Conservation (phyloP, 345 rosid species). For the Arabidopsis suecica region DNA sequence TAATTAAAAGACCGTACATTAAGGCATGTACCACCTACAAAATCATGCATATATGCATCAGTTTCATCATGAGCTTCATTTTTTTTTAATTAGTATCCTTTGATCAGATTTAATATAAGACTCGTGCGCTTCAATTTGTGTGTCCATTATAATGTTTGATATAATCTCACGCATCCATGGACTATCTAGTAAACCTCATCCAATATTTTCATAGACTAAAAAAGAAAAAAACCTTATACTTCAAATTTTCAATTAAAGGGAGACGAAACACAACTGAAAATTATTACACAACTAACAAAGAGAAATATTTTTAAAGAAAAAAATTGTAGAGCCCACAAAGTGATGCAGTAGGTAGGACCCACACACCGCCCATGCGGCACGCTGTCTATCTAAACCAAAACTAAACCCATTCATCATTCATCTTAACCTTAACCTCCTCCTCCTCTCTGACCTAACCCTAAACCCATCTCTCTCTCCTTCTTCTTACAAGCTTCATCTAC, state of each 20-base stretch:
- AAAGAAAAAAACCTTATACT: neutral
- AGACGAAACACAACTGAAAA: slow-evolving; percentile 37
- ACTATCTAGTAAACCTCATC: slow-evolving; percentile 38
- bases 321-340: slow-evolving; percentile 51
- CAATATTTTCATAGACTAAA: slow-evolving; percentile 29
- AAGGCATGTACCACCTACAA: slow-evolving; percentile 41
- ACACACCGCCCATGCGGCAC: slow-evolving; percentile 82
- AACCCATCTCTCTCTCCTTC: slow-evolving; percentile 5
- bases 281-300: slow-evolving; percentile 22
- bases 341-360: slow-evolving; percentile 53
- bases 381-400: slow-evolving; percentile 64
- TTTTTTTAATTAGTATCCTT: neutral
- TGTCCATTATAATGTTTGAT: slow-evolving; percentile 35
- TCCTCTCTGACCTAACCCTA: slow-evolving; percentile 56
- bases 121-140: slow-evolving; percentile 37
- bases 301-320: neutral
- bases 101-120: neutral
- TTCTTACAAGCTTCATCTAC: slow-evolving; percentile 44
- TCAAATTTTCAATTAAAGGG: neutral
- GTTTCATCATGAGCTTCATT: slow-evolving; percentile 28
- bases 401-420: slow-evolving; percentile 52
- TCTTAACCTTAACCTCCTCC: slow-evolving; percentile 65
- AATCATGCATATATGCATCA: slow-evolving; percentile 27
- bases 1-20: slow-evolving; percentile 37
- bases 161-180: slow-evolving; percentile 40